These are phyloP conservation scores for Geosmithia putterillii DNA, from an alignment of 2,329 filamentous ascomycete species.

Conservation along the genomic window DNA sequence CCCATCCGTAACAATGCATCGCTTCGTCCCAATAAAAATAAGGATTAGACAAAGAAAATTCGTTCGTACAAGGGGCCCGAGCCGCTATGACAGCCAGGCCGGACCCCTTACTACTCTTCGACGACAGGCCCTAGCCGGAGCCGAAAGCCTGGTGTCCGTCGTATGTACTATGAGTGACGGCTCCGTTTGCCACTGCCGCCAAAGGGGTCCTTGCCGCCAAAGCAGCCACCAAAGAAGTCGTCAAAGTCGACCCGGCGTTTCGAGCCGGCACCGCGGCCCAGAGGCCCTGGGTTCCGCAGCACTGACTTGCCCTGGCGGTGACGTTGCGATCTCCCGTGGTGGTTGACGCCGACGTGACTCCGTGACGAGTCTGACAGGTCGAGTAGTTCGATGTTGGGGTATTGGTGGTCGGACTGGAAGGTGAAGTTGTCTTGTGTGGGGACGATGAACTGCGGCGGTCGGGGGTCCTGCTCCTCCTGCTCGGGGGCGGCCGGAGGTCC, in stretches of 20 bases:
- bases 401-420: slow-evolving; percentile 53
- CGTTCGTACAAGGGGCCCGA: slow-evolving; percentile 1
- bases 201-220: slow-evolving; percentile 50
- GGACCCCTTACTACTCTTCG: too few species aligned
- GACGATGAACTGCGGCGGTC: slow-evolving; percentile 28
- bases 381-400: slow-evolving; percentile 48
- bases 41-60: slow-evolving; percentile 3
- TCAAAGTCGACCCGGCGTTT: slow-evolving; percentile 64
- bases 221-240: slow-evolving; percentile 61
- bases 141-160: too few species aligned
- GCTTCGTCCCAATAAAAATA: slow-evolving; percentile 8
- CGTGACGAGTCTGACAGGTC: slow-evolving; percentile 44
- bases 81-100: too few species aligned
- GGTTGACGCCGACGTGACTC: slow-evolving; percentile 13
- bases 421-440: slow-evolving; percentile 53
- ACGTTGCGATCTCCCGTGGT: slow-evolving; percentile 5
- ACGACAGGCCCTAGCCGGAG: too few species aligned
- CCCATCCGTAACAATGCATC: slow-evolving; percentile 18
- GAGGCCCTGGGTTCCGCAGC: slow-evolving; percentile 17
- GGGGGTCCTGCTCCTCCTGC: slow-evolving; percentile 11
- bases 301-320: slow-evolving; percentile 6
- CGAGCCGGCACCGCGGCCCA: slow-evolving; percentile 54
- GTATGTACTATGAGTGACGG: slow-evolving; percentile 31
- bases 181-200: slow-evolving; percentile 35
- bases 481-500: neutral